A percentile compares a stretch with the other conserved stretches of the same genome.
Evolutionary conservation across 129 eudicot genomes (phyloP).

Genomic region (Artemisia argyi): DNA sequence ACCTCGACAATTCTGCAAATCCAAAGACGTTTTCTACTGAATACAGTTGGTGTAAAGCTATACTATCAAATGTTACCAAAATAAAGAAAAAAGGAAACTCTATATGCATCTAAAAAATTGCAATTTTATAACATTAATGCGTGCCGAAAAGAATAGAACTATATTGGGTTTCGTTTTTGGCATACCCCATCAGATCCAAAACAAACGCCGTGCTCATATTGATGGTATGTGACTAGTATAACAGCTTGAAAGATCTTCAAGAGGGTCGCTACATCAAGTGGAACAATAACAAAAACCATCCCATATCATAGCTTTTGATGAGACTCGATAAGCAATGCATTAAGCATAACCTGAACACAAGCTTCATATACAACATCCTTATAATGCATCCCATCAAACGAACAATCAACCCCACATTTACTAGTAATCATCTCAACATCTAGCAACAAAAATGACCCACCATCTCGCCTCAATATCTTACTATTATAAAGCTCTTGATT

Average conservation of each 20-base stretch:
- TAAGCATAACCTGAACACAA: conserved; percentile 78
- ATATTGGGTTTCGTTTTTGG: conserved; percentile 25
- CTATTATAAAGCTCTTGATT: conserved; percentile 50
- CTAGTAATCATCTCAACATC: conserved; percentile 53
- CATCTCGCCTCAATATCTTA: conserved; percentile 67
- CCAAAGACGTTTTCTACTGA: conserved; percentile 32
- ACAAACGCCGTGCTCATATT: not conserved
- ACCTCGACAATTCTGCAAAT: conserved; percentile 31
- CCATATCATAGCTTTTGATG: conserved; percentile 61
- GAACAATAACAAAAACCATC: conserved; percentile 11
- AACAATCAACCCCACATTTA: conserved; percentile 69
- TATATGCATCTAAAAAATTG: conserved; percentile 30
- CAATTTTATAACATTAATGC: conserved; percentile 20
- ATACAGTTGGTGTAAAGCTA: conserved; percentile 38
- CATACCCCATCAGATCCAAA: not conserved
- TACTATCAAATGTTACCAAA: conserved; percentile 23
- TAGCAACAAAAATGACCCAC: conserved; percentile 73
- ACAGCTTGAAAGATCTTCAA: conserved; percentile 10
- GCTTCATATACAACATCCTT: conserved; percentile 73
- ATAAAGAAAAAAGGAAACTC: conserved; percentile 21
- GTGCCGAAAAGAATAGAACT: conserved; percentile 29
- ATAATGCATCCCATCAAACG: conserved; percentile 95
- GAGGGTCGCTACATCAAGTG: conserved; percentile 16
- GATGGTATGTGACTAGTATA: not conserved
- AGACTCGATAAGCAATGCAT: conserved; percentile 86